Base-by-base conservation (phyloP, 257 asterid genomes). In the Solanum chiquidenum region DNA sequence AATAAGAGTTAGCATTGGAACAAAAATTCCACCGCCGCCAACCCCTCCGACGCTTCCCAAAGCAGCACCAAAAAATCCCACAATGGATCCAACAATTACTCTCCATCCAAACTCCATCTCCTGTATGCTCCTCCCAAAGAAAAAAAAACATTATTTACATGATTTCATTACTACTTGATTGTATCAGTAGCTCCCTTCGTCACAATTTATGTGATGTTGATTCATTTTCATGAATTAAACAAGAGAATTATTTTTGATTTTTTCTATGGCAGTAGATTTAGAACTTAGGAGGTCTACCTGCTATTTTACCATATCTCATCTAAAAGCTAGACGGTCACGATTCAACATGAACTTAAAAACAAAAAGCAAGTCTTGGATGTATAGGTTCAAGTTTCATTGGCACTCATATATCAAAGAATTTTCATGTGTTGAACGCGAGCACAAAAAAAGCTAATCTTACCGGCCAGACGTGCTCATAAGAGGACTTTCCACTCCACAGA, bases 1-100 rank as follows among this genome's bases (percentile, higher is more conserved):
- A 16, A 90, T 87, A 69, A 90, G 84, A 68, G 92, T 86, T 84
- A 90, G 89, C 91, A 90, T 90, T 12, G 92, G 92, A 84, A 90
- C 92, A 38, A 90, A 90, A 6, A 90, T 90, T 37, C 92, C 92
- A 55, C 92, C 92, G 12, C 92, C 92, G 29, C 92, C 92, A 35
- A 90, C 92, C 14, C 92, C 92, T 85, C 92, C 92, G 33, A 90
- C 92, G 18, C 92, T 90, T 27, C 92, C 92, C 83, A 90, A 75
- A 7, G 92, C 92, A 38, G 92, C 92, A 71, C 92, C 92, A 46
- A 90, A 88, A 49, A 89, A 90, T 5, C 92, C 92, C 20, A 90
- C 86, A 44, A 85, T 72, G 20, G 90, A 86, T 58, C 92, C 92
- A 35, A 85, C 82, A 29, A 90, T 84, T 38, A 90, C 11, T 77